Evolutionary conservation across 192 early-diverging fungal species (phyloP).

Genomic region (Coemansia guatemalensis): DNA sequence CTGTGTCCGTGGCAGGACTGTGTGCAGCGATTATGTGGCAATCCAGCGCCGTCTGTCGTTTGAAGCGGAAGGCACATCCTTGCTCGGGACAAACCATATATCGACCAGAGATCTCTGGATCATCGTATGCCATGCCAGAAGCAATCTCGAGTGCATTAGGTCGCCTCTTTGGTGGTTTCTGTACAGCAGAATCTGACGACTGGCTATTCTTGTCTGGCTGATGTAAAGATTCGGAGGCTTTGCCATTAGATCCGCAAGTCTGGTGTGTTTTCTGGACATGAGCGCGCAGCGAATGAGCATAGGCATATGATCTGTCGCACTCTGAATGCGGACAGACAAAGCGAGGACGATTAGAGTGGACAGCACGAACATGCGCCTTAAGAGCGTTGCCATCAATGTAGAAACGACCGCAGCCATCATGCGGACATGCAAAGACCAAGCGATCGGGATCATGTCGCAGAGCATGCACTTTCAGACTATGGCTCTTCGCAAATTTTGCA

Average conservation of each 20-base stretch:
- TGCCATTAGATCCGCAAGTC: neutral
- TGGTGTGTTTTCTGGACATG: slow-evolving; percentile 17
- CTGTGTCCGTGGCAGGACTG: neutral
- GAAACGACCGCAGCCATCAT: slow-evolving; percentile 41
- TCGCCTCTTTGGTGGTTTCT: too few species aligned
- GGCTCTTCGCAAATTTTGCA: slow-evolving; percentile 25
- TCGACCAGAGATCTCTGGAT: slow-evolving; percentile 41
- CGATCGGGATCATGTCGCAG: slow-evolving; percentile 37
- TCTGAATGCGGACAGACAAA: slow-evolving; percentile 28
- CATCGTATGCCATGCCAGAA: slow-evolving; percentile 44
- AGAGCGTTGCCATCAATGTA: slow-evolving; percentile 37
- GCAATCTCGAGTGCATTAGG: slow-evolving; percentile 31
- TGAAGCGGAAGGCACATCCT: slow-evolving; percentile 42
- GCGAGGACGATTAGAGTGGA: slow-evolving; percentile 27
- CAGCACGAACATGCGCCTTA: slow-evolving; percentile 25
- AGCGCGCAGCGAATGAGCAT: slow-evolving; percentile 25
- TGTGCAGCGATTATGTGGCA: slow-evolving; percentile 36
- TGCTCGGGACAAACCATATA: slow-evolving; percentile 18
- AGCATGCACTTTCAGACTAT: slow-evolving; percentile 27
- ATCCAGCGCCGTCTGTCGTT: slow-evolving; percentile 32
- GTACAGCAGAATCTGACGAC: too few species aligned
- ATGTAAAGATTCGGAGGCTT: too few species aligned
- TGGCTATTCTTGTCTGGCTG: too few species aligned
- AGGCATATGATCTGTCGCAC: slow-evolving; percentile 29
- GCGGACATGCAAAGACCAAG: slow-evolving; percentile 27